A percentile compares a stretch with the other conserved stretches of the same genome.
These are phyloP conservation scores for Naganishia sp. DNA, from an alignment of 1,284 basidiomycete species.

Conservation along the genomic window DNA sequence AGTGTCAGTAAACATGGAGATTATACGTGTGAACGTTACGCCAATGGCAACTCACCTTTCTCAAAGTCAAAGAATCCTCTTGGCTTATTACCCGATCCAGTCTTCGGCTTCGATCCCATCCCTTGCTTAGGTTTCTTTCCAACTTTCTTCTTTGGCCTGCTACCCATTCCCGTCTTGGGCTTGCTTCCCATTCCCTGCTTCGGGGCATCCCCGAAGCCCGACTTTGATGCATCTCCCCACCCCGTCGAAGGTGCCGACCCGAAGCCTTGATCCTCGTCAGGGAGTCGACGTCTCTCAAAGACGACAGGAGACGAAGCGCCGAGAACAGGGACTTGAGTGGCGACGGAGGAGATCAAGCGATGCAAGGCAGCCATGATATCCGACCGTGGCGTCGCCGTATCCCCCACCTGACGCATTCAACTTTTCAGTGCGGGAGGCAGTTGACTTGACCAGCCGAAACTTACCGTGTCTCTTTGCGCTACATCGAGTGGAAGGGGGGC, in stretches of 20 bases:
- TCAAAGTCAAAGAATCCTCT: neutral
- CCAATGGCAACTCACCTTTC: no score
- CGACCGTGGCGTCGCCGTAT: no score
- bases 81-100: slow-evolving; percentile 1
- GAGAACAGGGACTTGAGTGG: neutral
- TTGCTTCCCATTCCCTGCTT: slow-evolving; percentile 9
- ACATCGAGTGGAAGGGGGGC: no score
- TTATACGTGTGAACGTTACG: no score
- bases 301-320: neutral
- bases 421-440: neutral
- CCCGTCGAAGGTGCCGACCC: slow-evolving; percentile 3
- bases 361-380: neutral
- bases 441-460: no score
- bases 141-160: slow-evolving; percentile 4
- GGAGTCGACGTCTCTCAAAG: neutral
- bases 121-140: slow-evolving; percentile 12
- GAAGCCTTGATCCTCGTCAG: slow-evolving; percentile 1
- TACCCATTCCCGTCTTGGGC: slow-evolving; percentile 10
- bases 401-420: no score
- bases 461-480: no score
- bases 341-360: neutral
- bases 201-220: neutral
- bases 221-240: slow-evolving; percentile 15
- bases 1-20: no score
- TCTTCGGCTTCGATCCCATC: neutral